These are phyloP conservation scores for Neurospora pannonica DNA, from an alignment of 495 filamentous ascomycete genomes.

Conservation along the genomic window DNA sequence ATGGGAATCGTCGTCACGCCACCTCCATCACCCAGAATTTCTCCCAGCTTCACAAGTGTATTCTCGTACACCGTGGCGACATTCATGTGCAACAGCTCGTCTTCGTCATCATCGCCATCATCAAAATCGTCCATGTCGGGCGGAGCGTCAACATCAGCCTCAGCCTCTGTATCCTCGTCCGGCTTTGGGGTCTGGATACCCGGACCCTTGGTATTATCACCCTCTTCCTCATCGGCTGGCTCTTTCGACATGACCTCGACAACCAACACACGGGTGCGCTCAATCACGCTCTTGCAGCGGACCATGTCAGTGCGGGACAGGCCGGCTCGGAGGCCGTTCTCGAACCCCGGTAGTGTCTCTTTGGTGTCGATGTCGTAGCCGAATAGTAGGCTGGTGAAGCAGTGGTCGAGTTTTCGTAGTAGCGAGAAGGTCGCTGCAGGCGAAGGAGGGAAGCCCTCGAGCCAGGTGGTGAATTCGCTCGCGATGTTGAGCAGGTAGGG, in stretches of 20 bases:
- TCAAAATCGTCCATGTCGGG: conserved; percentile 4
- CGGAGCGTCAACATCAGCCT: conserved; percentile 6
- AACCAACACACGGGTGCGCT: conserved; percentile 56
- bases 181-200: conserved; percentile 19
- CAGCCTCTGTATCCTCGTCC: conserved; percentile 10
- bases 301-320: conserved; percentile 71
- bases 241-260: conserved; percentile 50
- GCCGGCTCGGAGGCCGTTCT: conserved; percentile 38
- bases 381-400: conserved; percentile 61
- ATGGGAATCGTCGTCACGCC: conserved; percentile 6
- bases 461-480: conserved; percentile 52
- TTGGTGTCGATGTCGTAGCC: conserved; percentile 59
- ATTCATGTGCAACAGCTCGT: conserved; percentile 47
- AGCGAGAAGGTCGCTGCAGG: conserved; percentile 54
- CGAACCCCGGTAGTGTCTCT: conserved; percentile 56
- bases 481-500: conserved; percentile 74
- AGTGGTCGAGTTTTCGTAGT: conserved; percentile 66
- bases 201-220: conserved; percentile 23
- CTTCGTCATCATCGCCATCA: conserved; percentile 33
- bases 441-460: conserved; percentile 58
- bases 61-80: conserved; percentile 68
- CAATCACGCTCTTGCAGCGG: conserved; percentile 65
- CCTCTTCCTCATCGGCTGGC: conserved; percentile 24
- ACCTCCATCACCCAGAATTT: conserved; percentile 36
- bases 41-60: conserved; percentile 63